Conservation (phyloP, 2,329 filamentous ascomycete species). For the Plenodomus biglobosus region DNA sequence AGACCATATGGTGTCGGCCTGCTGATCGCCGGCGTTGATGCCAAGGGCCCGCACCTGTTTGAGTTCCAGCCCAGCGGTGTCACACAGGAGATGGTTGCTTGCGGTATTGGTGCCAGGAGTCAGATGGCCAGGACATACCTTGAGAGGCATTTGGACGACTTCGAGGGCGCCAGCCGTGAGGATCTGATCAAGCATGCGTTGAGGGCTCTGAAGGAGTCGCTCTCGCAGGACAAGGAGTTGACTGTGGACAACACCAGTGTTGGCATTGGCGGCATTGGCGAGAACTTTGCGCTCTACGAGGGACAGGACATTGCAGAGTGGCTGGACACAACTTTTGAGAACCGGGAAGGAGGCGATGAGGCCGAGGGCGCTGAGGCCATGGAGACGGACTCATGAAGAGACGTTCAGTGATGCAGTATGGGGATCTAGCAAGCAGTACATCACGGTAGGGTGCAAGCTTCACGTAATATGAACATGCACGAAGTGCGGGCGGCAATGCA, state of each 20-base stretch:
- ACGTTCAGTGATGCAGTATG: not conserved
- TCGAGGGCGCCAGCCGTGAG: slow-evolving; percentile 74
- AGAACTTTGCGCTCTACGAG: slow-evolving; percentile 89
- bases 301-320: slow-evolving; percentile 82
- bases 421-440: not conserved
- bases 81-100: slow-evolving; percentile 96
- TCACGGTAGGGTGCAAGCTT: not conserved
- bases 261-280: slow-evolving; percentile 73
- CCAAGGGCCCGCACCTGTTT: slow-evolving; percentile 91
- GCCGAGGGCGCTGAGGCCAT: slow-evolving; percentile 51
- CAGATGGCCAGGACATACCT: slow-evolving; percentile 98
- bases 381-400: slow-evolving; percentile 53
- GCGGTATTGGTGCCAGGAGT: slow-evolving; percentile 90
- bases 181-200: slow-evolving; percentile 90
- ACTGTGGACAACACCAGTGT: slow-evolving; percentile 96
- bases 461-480: not conserved
- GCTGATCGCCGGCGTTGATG: slow-evolving; percentile 89
- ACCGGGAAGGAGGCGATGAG: slow-evolving; percentile 42
- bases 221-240: slow-evolving; percentile 96
- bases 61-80: slow-evolving; percentile 97
- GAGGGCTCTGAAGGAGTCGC: slow-evolving; percentile 87
- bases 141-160: slow-evolving; percentile 85
- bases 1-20: slow-evolving; percentile 94
- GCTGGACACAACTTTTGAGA: slow-evolving; percentile 69
- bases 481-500: not conserved